phyloP scores from a whole-genome alignment of 116 monocot species.

The Cymodocea nodosa region DNA sequence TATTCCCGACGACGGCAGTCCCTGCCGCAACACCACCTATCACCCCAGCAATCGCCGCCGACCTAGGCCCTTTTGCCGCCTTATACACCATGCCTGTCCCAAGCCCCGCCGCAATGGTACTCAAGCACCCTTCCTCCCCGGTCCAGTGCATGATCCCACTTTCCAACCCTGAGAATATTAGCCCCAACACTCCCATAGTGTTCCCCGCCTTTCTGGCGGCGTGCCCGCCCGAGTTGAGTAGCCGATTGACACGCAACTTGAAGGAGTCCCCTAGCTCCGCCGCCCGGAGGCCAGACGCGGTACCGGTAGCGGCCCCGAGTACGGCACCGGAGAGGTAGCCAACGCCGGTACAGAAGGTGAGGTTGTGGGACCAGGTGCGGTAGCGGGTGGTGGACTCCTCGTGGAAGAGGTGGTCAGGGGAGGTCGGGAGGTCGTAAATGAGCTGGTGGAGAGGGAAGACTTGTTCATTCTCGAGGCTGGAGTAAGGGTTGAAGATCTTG shows the following conservation, averaged over 20 bases:
- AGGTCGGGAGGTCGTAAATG: constrained; percentile 42
- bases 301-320: constrained; percentile 24
- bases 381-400: constrained; percentile 37
- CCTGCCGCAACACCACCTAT: constrained; percentile 51
- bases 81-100: constrained; percentile 41
- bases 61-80: constrained; percentile 46
- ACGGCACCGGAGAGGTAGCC: constrained; percentile 42
- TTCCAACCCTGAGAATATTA: constrained; percentile 58
- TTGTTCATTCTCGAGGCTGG: constrained; percentile 19
- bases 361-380: constrained; percentile 57
- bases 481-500: constrained; percentile 48
- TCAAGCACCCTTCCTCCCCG: constrained; percentile 43
- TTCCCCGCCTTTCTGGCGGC: constrained; percentile 40
- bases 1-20: constrained; percentile 37
- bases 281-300: constrained; percentile 14
- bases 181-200: constrained; percentile 39
- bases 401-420: constrained; percentile 60
- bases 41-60: constrained; percentile 56
- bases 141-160: constrained; percentile 35
- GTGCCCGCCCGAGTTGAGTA: constrained; percentile 43
- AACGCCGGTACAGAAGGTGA: constrained; percentile 50
- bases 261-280: constrained; percentile 30
- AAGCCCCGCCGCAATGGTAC: constrained; percentile 42
- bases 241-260: constrained; percentile 36
- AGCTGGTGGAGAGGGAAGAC: constrained; percentile 11